Conservation (phyloP, 2,329 filamentous ascomycete genomes). For the Pseudopithomyces maydicus region DNA sequence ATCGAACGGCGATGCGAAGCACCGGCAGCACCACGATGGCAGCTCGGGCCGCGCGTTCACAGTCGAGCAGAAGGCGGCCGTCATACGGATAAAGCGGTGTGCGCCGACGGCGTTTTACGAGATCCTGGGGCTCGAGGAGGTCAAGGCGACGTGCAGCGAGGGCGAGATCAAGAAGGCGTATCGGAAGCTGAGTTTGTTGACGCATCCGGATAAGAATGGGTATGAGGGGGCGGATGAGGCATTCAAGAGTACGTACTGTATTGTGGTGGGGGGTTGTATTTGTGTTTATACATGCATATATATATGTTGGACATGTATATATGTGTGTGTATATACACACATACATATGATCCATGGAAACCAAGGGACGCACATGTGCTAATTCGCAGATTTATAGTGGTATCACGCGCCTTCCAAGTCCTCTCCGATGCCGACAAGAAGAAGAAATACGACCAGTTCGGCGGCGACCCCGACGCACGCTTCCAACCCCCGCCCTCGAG, state of each 20-base stretch:
- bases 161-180: conserved; percentile 97
- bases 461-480: conserved; percentile 88
- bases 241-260: conserved; percentile 78
- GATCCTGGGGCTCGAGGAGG: conserved; percentile 75
- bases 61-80: conserved; percentile 86
- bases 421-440: conserved; percentile 94
- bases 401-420: conserved; percentile 89
- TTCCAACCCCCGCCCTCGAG: conserved; percentile 66
- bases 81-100: conserved; percentile 86
- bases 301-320: too few species aligned
- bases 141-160: conserved; percentile 71
- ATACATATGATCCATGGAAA: too few species aligned
- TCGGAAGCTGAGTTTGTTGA: conserved; percentile 88
- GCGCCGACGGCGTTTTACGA: conserved; percentile 91
- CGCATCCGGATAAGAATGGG: conserved; percentile 98
- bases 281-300: too few species aligned
- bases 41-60: conserved; percentile 81
- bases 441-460: conserved; percentile 83
- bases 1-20: conserved; percentile 45
- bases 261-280: too few species aligned
- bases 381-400: conserved; percentile 63
- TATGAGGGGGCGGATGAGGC: conserved; percentile 95
- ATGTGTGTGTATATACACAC: too few species aligned
- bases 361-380: too few species aligned
- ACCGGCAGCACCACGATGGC: conserved; percentile 74